Conservation (phyloP, 2,329 filamentous ascomycete genomes). For the Colletotrichum sp. region DNA sequence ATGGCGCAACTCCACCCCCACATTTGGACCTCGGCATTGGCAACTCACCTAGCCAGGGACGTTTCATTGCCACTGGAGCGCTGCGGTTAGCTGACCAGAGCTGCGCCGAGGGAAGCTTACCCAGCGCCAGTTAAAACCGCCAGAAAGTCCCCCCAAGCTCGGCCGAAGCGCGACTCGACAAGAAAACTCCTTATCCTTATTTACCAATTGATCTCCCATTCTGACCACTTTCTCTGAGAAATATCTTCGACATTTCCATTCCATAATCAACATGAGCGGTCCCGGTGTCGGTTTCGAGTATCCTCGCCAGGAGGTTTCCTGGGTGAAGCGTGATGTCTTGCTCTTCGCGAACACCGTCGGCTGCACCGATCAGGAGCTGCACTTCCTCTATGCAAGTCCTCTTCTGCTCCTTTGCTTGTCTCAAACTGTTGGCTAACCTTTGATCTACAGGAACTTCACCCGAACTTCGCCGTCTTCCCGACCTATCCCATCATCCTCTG, state of each 20-base stretch:
- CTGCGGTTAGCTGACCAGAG: slow-evolving; percentile 12
- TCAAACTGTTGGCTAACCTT: neutral
- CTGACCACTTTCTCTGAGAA: neutral
- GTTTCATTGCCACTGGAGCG: slow-evolving; percentile 10
- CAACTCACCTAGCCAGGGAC: neutral
- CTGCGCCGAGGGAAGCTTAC: slow-evolving; percentile 12
- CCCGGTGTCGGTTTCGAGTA: slow-evolving; percentile 79
- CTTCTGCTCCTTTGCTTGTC: neutral
- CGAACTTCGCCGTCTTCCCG: slow-evolving; percentile 85
- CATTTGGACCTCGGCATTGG: slow-evolving; percentile 22
- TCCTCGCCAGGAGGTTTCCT: slow-evolving; percentile 76
- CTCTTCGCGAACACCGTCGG: slow-evolving; percentile 93
- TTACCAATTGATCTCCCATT: neutral
- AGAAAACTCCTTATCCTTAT: neutral
- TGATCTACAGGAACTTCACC: slow-evolving; percentile 77
- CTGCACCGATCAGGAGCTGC: slow-evolving; percentile 82
- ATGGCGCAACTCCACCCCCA: slow-evolving; percentile 17
- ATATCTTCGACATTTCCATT: neutral
- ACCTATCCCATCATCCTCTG: slow-evolving; percentile 85
- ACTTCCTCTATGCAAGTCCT: slow-evolving; percentile 81
- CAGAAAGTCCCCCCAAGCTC: slow-evolving; percentile 2
- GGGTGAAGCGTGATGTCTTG: slow-evolving; percentile 86
- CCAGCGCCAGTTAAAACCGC: slow-evolving; percentile 14
- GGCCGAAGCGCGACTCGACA: slow-evolving; percentile 2
- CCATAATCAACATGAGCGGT: slow-evolving; percentile 27